A percentile compares a stretch with the other conserved stretches of the same genome.
Conservation (phyloP, 2,329 filamentous ascomycete genomes). For the Pezicula carpinea region DNA sequence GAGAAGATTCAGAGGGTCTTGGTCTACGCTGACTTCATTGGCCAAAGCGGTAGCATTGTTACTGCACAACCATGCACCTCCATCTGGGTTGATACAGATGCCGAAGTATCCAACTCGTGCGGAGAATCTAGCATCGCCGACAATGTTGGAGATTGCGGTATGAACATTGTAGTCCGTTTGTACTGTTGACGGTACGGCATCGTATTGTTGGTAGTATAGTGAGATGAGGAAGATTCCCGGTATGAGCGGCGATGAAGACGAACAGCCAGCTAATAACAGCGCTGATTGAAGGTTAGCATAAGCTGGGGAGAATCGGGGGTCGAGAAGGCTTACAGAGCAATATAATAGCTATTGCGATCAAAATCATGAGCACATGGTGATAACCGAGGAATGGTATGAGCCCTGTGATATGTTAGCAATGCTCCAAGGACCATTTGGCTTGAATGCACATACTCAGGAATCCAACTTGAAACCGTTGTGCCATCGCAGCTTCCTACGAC, state of each 20-base stretch:
- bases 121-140: constrained; percentile 76
- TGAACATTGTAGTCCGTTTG: constrained; percentile 89
- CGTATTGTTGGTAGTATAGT: constrained; percentile 86
- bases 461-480: constrained; percentile 25
- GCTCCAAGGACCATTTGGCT: not conserved
- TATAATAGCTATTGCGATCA: constrained; percentile 91
- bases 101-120: constrained; percentile 97
- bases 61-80: constrained; percentile 88
- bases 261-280: constrained; percentile 74
- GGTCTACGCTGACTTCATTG: constrained; percentile 81
- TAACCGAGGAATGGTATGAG: constrained; percentile 67
- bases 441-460: constrained; percentile 26
- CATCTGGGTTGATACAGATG: constrained; percentile 90
- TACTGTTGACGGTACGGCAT: constrained; percentile 73
- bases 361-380: constrained; percentile 91
- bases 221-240: constrained; percentile 96
- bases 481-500: constrained; percentile 16
- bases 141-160: constrained; percentile 83
- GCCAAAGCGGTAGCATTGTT: constrained; percentile 95
- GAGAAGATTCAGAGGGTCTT: constrained; percentile 94
- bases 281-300: not conserved
- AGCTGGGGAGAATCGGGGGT: not conserved
- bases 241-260: constrained; percentile 90
- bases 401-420: constrained; percentile 25
- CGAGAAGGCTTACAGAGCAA: constrained; percentile 65